Evolutionary conservation across 2,329 filamentous ascomycete genomes (phyloP), one percentile per base, ranked within the genome.

Genomic region (Aspergillus sp.): DNA sequence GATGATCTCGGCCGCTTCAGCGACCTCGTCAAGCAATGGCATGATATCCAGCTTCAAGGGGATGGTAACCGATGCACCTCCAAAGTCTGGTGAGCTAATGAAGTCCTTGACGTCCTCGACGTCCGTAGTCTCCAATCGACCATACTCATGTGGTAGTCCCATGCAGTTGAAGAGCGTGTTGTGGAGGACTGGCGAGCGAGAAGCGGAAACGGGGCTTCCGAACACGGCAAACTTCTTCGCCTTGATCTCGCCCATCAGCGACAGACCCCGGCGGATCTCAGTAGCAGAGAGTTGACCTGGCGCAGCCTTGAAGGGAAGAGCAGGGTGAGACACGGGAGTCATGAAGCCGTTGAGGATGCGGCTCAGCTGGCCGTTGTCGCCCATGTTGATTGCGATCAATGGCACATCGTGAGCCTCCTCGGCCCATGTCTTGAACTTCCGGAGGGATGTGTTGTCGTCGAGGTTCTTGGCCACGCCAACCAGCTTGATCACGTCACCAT

Each of bases 331-430:
- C 12, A 98, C 93, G 0, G 93, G 93, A 0, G 93, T 97, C 74
- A 98, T 82, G 74, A 97, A 97, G 25, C 80, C 77, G 68, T 98
- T 98, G 49, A 94, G 74, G 41, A 98, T 85, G 30, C 93, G 84
- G 61, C 89, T 95, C 38, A 96, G 78, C 71, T 95, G 93, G 43
- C 93, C 93, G 22, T 81, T 75, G 43, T 82, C 76, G 25, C 91
- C 90, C 91, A 98, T 97, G 70, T 98, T 98, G 64, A 98, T 86
- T 1, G 87, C 89, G 58, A 98, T 96, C 47, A 98, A 73, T 1
- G 90, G 91, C n/a, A 83, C 82, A 46, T 85, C 77, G 62, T 94
- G 86, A 1, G 86, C 80, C 20, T 78, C 74, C 33, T 81, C 75
- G 70, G 90, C 90, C 73, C 81, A 85, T 19, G 77, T 72, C 72